Conservation (phyloP, 75 land plant genomes). For the Gnetum montanum region DNA sequence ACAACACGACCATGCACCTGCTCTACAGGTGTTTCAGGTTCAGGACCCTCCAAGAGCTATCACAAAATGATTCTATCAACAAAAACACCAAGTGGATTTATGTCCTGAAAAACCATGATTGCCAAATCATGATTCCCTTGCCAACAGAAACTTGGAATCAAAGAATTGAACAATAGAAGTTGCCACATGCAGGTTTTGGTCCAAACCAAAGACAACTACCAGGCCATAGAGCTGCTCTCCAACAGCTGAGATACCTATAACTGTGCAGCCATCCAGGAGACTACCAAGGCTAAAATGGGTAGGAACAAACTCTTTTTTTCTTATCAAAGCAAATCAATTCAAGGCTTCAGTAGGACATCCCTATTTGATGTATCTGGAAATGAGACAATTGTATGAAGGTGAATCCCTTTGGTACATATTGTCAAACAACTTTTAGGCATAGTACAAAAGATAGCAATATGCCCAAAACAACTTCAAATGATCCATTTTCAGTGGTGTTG, state of each 20-base stretch:
- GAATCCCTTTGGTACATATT: slow-evolving; percentile 24
- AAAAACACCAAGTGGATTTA: too few species aligned
- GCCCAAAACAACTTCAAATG: too few species aligned
- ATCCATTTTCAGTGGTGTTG: too few species aligned
- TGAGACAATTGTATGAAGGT: slow-evolving; percentile 41
- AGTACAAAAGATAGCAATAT: too few species aligned
- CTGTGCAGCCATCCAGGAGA: slow-evolving; percentile 36
- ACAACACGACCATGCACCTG: slow-evolving; percentile 39
- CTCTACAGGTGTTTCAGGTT: slow-evolving; percentile 22
- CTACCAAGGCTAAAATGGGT: slow-evolving; percentile 39
- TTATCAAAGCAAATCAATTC: slow-evolving; percentile 22
- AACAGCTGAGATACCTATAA: slow-evolving; percentile 2
- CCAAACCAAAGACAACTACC: slow-evolving; percentile 31
- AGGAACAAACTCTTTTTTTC: slow-evolving; percentile 20
- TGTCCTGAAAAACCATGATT: too few species aligned
- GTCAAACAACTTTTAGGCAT: too few species aligned
- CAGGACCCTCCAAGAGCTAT: too few species aligned
- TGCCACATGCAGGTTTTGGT: slow-evolving; percentile 26
- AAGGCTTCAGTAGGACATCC: slow-evolving; percentile 24
- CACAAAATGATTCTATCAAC: too few species aligned
- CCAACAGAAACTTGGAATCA: too few species aligned
- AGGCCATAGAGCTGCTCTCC: slow-evolving; percentile 34
- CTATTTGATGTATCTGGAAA: slow-evolving; percentile 15
- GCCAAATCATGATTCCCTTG: too few species aligned
- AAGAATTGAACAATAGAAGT: slow-evolving; percentile 46